Evolutionary conservation across 371 early-diverging fungal species (phyloP), one percentile per base, ranked within the genome.

Genomic region (Circinella umbellata): DNA sequence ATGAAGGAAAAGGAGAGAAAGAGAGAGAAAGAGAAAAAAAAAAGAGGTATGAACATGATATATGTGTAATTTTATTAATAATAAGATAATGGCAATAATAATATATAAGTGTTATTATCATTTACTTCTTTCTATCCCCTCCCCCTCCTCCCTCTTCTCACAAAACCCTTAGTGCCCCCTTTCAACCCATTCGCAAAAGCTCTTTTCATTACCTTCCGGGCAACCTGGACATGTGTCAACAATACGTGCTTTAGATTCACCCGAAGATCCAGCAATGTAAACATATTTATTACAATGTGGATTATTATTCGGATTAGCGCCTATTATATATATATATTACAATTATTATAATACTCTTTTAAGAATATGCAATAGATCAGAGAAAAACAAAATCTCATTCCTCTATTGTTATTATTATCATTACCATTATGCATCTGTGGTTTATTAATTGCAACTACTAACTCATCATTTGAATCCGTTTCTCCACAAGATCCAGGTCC

Each of bases 371-470:
- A 62, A 39, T 49, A 39, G 42, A 57, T 13, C 47, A 11, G 11
- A 11, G 42, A 27, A 27, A 27, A 27, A 27, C 27, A 27, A 27
- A 27, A 27, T 27, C 2, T 27, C 27, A 42, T 42, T 42, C 11
- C n/a, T n/a, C n/a, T n/a, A 11, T 3, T 42, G 3, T 42, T 42
- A 42, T 6, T 42, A 9, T 42, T 42, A 11, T 42, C 3, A 9
- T 42, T 68, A 80, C 82, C 82, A 69, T 80, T 80, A 11, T 71
- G 35, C 82, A 82, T 82, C 63, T 82, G 82, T 8, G 63, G 69
- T 35, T 46, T 39, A 42, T 80, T 82, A 13, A 82, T 47, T 11
- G 82, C 82, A 11, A 80, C 80, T 7, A 82, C 79, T 11, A 78
- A 20, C 47, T 80, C 80, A 42, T 63, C 54, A 55, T 78, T 70